phyloP scores from a whole-genome alignment of 2,329 filamentous ascomycete genomes.

The Epichloe glyceriae region DNA sequence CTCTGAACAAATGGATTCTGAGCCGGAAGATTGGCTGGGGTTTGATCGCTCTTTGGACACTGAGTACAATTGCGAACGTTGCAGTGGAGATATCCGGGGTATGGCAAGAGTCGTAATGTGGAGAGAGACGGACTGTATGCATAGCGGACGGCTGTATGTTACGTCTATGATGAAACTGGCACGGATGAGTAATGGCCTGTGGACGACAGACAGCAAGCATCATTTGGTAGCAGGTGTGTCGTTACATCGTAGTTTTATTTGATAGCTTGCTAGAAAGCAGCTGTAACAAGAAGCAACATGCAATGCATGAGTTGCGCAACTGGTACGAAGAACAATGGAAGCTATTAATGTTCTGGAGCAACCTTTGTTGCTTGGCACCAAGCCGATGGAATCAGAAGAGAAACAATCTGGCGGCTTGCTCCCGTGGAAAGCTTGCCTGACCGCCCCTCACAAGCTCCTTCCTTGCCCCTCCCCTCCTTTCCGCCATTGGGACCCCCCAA shows the following conservation, averaged over 20 bases:
- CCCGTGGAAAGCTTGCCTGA: neutral
- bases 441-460: neutral
- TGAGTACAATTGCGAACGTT: constrained; percentile 73
- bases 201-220: neutral
- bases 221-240: neutral
- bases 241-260: neutral
- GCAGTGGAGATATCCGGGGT: constrained; percentile 58
- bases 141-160: neutral
- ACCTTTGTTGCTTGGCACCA: too few species aligned
- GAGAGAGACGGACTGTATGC: neutral
- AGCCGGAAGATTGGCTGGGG: constrained; percentile 69
- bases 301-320: too few species aligned
- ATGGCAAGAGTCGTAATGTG: constrained; percentile 22
- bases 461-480: neutral
- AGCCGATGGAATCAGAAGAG: too few species aligned
- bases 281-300: neutral
- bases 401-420: too few species aligned
- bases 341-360: too few species aligned
- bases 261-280: neutral
- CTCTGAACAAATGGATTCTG: constrained; percentile 76
- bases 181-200: neutral
- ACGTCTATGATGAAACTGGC: neutral
- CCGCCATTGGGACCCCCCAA: neutral
- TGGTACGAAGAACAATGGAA: too few species aligned
- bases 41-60: constrained; percentile 65